A percentile compares a stretch with the other conserved stretches of the same genome.
These are phyloP conservation scores for Pterocarpus macrocarpus DNA, from an alignment of 306 rosid genomes.

Conservation along the genomic window DNA sequence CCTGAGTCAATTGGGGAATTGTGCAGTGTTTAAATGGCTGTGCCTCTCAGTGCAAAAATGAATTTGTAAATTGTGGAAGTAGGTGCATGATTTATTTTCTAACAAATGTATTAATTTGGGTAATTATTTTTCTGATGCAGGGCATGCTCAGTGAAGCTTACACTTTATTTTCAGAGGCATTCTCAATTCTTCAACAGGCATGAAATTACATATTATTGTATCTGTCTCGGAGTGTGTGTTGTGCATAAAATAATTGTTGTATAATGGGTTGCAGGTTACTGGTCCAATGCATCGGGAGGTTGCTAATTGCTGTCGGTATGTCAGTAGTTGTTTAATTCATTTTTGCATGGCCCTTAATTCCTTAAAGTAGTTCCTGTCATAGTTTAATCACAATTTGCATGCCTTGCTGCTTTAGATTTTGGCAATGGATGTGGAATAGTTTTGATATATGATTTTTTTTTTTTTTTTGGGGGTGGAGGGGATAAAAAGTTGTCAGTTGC, in stretches of 20 bases:
- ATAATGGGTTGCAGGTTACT: slow-evolving; percentile 70
- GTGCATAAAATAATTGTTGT: slow-evolving; percentile 29
- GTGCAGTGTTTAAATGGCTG: slow-evolving; percentile 9
- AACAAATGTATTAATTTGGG: neutral
- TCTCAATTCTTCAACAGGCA: slow-evolving; percentile 87
- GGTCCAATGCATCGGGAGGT: slow-evolving; percentile 96
- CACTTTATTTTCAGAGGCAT: slow-evolving; percentile 80
- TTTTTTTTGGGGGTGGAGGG: too few relatives aligned
- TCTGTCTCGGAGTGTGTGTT: neutral
- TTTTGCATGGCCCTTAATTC: neutral
- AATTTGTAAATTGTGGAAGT: neutral
- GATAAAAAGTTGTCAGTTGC: neutral
- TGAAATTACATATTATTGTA: slow-evolving; percentile 35
- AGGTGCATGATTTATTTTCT: slow-evolving; percentile 35
- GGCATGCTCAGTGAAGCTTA: slow-evolving; percentile 87
- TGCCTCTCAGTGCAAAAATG: neutral
- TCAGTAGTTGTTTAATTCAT: slow-evolving; percentile 17
- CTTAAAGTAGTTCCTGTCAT: neutral
- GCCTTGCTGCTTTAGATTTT: neutral
- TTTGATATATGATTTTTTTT: neutral
- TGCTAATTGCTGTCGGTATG: slow-evolving; percentile 89
- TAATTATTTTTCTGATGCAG: slow-evolving; percentile 48
- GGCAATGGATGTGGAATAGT: slow-evolving; percentile 5
- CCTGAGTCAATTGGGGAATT: neutral
- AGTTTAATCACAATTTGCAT: slow-evolving; percentile 20